Base-by-base conservation (phyloP, 371 early-diverging fungal genomes). In the Actinomortierella ambigua region DNA sequence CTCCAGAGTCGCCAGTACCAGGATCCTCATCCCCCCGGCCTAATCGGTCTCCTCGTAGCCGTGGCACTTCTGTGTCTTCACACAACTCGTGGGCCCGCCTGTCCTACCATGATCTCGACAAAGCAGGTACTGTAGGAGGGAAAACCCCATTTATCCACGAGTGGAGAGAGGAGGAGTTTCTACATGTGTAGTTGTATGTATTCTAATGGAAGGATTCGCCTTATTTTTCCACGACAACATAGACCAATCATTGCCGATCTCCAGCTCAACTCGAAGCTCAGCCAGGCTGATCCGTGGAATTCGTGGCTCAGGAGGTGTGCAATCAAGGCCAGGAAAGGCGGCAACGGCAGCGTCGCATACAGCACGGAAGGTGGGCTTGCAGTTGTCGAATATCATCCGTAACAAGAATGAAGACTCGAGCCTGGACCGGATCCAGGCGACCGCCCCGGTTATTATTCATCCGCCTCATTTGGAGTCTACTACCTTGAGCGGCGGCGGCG, bases 71-170 rank as follows among this genome's bases (percentile, higher is more conserved):
- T 34, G 34, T 34, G 34, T 34, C 34, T 34, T 34, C 34, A 11
- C 34, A 34, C 34, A 34, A 34, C 2, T 66, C 73, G 4, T 71
- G 73, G 73, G 63, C 59, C 5, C 63, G 57, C 14, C 52, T 71
- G 54, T 58, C 60, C 39, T 55, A 46, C 20, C 56, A 50, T 13
- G 73, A 71, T 26, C 50, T 66, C 2, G 56, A 66, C n/a, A 71
- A 71, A 27, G 50, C 61, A 62, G 73, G 73, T 71, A 62, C 6
- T 14, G 17, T 7, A 23, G n/a, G n/a, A 9, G 24, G 15, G 2
- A n/a, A n/a, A n/a, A n/a, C n/a, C n/a, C n/a, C n/a, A n/a, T n/a
- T n/a, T n/a, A n/a, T n/a, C n/a, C n/a, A n/a, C n/a, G n/a, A n/a
- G n/a, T n/a, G n/a, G n/a, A n/a, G n/a, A n/a, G n/a, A n/a, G n/a